phyloP scores from a whole-genome alignment of 2,329 filamentous ascomycete genomes.

The Gremmenia infestans region DNA sequence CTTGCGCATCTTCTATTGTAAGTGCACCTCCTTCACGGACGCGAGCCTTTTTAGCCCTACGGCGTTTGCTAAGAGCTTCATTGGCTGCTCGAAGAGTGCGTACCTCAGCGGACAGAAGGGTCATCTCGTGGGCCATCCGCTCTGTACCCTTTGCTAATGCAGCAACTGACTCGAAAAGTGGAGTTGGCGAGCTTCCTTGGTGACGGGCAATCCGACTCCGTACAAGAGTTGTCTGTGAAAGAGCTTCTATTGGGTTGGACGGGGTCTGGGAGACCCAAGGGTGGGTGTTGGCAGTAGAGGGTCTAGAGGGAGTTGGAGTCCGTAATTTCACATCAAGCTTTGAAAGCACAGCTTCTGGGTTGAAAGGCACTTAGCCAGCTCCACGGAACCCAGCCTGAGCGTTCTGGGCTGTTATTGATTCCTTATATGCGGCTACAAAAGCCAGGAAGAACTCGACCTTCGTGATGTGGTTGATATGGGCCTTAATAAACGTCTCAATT shows the following conservation, averaged over 20 bases:
- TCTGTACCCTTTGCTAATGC: conserved; percentile 9
- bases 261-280: conserved; percentile 18
- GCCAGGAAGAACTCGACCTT: conserved; percentile 27
- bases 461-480: conserved; percentile 29
- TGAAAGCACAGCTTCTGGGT: conserved; percentile 31
- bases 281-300: conserved; percentile 3
- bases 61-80: conserved; percentile 14
- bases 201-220: conserved; percentile 8
- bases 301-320: conserved; percentile 17
- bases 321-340: conserved; percentile 29
- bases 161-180: conserved; percentile 7
- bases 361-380: conserved; percentile 31
- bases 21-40: conserved; percentile 14
- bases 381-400: conserved; percentile 29
- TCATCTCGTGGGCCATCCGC: conserved; percentile 8
- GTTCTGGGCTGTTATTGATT: conserved; percentile 28
- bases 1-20: conserved; percentile 10
- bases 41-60: conserved; percentile 16
- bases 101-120: conserved; percentile 6
- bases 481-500: conserved; percentile 28
- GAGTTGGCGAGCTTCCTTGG: neutral
- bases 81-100: conserved; percentile 11
- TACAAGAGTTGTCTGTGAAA: conserved; percentile 12
- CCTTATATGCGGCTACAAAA: conserved; percentile 17
- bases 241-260: conserved; percentile 11